phyloP scores from a whole-genome alignment of 2,329 filamentous ascomycete species.

The Hypoxylon sp. region DNA sequence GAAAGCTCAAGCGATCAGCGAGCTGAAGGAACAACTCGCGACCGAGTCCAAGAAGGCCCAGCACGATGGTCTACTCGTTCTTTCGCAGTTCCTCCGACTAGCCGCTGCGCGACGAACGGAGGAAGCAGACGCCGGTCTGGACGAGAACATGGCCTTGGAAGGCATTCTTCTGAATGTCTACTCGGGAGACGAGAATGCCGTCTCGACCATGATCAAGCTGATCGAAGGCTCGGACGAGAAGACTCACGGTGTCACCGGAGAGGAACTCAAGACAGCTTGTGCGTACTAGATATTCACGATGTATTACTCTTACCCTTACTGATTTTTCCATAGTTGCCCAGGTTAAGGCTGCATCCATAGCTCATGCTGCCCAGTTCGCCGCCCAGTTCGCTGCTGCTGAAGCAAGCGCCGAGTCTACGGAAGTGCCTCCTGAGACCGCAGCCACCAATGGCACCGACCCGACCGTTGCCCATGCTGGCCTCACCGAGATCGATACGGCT shows the following conservation, averaged over 20 bases:
- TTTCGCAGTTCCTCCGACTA: slow-evolving; percentile 84
- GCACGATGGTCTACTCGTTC: slow-evolving; percentile 73
- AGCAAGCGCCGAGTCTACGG: slow-evolving; percentile 51
- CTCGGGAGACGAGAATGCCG: slow-evolving; percentile 80
- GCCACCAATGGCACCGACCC: slow-evolving; percentile 69
- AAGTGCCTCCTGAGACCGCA: slow-evolving; percentile 53
- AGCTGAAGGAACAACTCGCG: slow-evolving; percentile 67
- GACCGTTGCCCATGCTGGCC: slow-evolving; percentile 73
- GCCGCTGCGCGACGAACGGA: slow-evolving; percentile 81
- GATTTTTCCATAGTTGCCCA: slow-evolving; percentile 63
- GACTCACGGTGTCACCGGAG: slow-evolving; percentile 74
- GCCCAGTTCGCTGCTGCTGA: slow-evolving; percentile 52
- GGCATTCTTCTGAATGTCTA: slow-evolving; percentile 84
- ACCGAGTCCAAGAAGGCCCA: slow-evolving; percentile 68
- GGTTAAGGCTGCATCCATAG: slow-evolving; percentile 67
- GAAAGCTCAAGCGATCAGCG: slow-evolving; percentile 66
- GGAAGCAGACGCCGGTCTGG: slow-evolving; percentile 72
- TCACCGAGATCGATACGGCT: slow-evolving; percentile 74
- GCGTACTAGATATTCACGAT: slow-evolving; percentile 54
- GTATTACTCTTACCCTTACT: slow-evolving; percentile 29
- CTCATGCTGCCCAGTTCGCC: slow-evolving; percentile 60
- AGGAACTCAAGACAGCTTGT: slow-evolving; percentile 79
- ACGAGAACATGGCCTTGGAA: slow-evolving; percentile 85
- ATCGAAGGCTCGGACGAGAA: slow-evolving; percentile 78
- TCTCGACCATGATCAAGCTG: slow-evolving; percentile 81